Conservation (phyloP, 116 monocot genomes). For the Posidonia oceanica region DNA sequence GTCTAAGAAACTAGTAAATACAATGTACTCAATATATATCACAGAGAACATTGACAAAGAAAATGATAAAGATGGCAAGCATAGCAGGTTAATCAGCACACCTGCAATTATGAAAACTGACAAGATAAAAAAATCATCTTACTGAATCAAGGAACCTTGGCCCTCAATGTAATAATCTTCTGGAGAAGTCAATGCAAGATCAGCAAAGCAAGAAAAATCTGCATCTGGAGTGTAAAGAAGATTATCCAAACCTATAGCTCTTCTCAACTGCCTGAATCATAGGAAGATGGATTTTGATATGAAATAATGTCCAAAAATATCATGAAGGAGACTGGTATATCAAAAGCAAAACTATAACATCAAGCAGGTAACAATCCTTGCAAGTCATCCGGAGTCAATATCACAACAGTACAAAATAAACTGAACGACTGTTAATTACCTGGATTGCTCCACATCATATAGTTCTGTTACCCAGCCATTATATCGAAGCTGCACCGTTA, state of each 20-base stretch:
- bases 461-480: slow-evolving; percentile 98
- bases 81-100: too few relatives aligned
- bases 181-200: slow-evolving; percentile 92
- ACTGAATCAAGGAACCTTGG: slow-evolving; percentile 97
- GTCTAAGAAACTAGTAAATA: too few relatives aligned
- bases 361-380: neutral
- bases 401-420: too few relatives aligned
- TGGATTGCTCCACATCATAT: slow-evolving; percentile 65
- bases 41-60: neutral
- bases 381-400: neutral
- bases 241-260: slow-evolving; percentile 92
- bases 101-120: too few relatives aligned
- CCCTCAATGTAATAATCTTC: slow-evolving; percentile 96
- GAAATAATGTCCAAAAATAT: too few relatives aligned
- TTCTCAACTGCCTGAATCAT: slow-evolving; percentile 49
- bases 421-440: slow-evolving; percentile 22
- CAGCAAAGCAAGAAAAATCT: slow-evolving; percentile 97
- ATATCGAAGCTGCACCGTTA: slow-evolving; percentile 94
- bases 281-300: neutral
- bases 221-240: slow-evolving; percentile 98
- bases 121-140: slow-evolving; percentile 5
- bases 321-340: neutral
- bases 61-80: neutral
- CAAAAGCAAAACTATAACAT: neutral
- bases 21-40: too few relatives aligned